Evolutionary conservation across 2,329 filamentous ascomycete genomes (phyloP).

Genomic region (Pestalotiopsis sp.): DNA sequence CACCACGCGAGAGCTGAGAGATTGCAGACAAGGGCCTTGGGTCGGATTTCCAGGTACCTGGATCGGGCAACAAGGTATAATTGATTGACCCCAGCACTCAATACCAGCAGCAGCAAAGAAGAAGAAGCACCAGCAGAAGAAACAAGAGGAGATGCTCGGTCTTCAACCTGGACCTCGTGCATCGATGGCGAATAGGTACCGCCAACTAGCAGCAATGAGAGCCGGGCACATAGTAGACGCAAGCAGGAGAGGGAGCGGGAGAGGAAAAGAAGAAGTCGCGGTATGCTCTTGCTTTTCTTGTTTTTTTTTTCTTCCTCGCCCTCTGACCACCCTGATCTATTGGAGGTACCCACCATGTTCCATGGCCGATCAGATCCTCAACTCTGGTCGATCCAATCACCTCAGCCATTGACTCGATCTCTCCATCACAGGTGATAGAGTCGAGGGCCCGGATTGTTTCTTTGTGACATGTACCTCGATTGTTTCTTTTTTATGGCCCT

Average conservation of each 20-base stretch:
- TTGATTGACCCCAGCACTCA: constrained; percentile 3
- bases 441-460: background rate
- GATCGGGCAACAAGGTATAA: background rate
- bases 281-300: background rate
- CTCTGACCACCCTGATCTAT: constrained; percentile 6
- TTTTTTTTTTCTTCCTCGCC: background rate
- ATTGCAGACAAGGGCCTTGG: background rate
- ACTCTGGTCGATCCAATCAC: background rate
- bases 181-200: background rate
- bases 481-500: background rate
- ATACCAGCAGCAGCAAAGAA: background rate
- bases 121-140: background rate
- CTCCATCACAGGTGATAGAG: constrained; percentile 5
- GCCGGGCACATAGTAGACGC: background rate
- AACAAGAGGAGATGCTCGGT: background rate
- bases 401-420: background rate
- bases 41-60: constrained; percentile 11
- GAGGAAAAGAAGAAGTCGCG: background rate
- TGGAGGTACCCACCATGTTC: background rate
- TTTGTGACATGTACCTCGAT: background rate
- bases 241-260: background rate
- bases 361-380: constrained; percentile 3
- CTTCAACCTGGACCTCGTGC: background rate
- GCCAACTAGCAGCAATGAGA: background rate
- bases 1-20: background rate